Percentiles rank a stretch among this genome's conserved stretches.
Conservation (phyloP, 192 early-diverging fungal genomes). For the Backusella tarrabulga region DNA sequence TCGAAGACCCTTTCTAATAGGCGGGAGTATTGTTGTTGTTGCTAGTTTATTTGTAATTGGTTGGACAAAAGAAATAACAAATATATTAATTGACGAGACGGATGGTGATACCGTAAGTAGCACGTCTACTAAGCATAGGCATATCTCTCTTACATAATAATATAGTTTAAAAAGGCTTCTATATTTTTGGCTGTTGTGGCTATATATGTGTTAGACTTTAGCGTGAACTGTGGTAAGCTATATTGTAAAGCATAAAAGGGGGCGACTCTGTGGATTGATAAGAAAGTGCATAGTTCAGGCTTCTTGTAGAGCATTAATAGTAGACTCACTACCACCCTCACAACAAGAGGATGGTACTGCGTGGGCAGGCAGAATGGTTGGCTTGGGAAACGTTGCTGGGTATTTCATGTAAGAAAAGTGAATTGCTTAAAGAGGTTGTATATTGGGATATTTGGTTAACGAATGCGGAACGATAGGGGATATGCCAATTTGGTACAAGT, state of each 20-base stretch:
- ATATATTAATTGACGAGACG: slow-evolving; percentile 24
- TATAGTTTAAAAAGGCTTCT: slow-evolving; percentile 35
- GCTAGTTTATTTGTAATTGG: slow-evolving; percentile 68
- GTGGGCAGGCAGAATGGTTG: slow-evolving; percentile 87
- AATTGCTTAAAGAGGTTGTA: not conserved
- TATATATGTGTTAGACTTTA: slow-evolving; percentile 93
- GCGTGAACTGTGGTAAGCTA: slow-evolving; percentile 74
- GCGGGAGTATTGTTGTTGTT: slow-evolving; percentile 64
- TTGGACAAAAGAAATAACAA: slow-evolving; percentile 75
- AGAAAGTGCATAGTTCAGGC: slow-evolving; percentile 64
- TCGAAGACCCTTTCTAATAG: slow-evolving; percentile 83
- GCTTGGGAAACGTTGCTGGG: slow-evolving; percentile 81
- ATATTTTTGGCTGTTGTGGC: slow-evolving; percentile 72
- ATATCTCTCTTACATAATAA: not conserved
- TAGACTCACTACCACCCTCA: slow-evolving; percentile 76
- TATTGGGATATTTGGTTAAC: not conserved
- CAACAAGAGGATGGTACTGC: slow-evolving; percentile 85
- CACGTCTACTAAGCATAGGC: not conserved
- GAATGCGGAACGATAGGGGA: slow-evolving; percentile 43
- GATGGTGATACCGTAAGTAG: slow-evolving; percentile 28
- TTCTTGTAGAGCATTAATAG: slow-evolving; percentile 79
- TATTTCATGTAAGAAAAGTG: slow-evolving; percentile 68
- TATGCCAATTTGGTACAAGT: slow-evolving; percentile 70
- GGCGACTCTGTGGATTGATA: not conserved
- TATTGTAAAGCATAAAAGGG: not conserved